Evolutionary conservation across 2,329 filamentous ascomycete species (phyloP).

Genomic region (Ophiosphaerella narmari): DNA sequence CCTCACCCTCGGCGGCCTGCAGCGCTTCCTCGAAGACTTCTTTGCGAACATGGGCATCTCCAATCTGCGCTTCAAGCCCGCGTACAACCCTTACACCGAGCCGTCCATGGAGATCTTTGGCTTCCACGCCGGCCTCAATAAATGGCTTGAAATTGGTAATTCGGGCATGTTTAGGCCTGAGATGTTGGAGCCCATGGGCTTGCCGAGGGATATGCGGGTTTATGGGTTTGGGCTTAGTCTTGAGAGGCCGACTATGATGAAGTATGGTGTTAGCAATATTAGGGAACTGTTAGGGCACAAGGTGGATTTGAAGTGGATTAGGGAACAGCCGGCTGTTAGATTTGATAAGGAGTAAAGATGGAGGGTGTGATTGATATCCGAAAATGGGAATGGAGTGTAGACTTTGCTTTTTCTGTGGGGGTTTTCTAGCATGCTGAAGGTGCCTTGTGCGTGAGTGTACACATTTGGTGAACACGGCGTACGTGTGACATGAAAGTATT

Average conservation of each 20-base stretch:
- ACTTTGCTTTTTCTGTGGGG: too few species aligned
- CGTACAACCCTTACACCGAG: constrained; percentile 80
- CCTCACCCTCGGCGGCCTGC: constrained; percentile 86
- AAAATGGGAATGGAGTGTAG: background rate
- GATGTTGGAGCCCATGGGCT: constrained; percentile 93
- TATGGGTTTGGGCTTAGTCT: constrained; percentile 93
- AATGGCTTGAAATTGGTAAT: constrained; percentile 94
- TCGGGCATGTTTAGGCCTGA: constrained; percentile 98
- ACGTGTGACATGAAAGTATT: too few species aligned
- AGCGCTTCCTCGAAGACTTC: constrained; percentile 94
- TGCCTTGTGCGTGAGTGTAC: too few species aligned
- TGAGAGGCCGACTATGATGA: constrained; percentile 97
- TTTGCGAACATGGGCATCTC: constrained; percentile 94
- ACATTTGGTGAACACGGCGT: background rate
- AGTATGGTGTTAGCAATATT: constrained; percentile 80
- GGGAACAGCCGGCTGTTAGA: constrained; percentile 87
- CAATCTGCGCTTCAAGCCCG: constrained; percentile 91
- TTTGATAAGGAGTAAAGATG: constrained; percentile 76
- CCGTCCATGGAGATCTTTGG: constrained; percentile 96
- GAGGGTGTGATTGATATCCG: background rate
- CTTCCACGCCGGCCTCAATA: constrained; percentile 71
- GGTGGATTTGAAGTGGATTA: constrained; percentile 90
- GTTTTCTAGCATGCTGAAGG: too few species aligned
- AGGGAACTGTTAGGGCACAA: constrained; percentile 92
- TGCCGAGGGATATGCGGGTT: constrained; percentile 88